phyloP scores from a whole-genome alignment of 2,329 filamentous ascomycete genomes.

The Ophiosphaerella herpotricha region DNA sequence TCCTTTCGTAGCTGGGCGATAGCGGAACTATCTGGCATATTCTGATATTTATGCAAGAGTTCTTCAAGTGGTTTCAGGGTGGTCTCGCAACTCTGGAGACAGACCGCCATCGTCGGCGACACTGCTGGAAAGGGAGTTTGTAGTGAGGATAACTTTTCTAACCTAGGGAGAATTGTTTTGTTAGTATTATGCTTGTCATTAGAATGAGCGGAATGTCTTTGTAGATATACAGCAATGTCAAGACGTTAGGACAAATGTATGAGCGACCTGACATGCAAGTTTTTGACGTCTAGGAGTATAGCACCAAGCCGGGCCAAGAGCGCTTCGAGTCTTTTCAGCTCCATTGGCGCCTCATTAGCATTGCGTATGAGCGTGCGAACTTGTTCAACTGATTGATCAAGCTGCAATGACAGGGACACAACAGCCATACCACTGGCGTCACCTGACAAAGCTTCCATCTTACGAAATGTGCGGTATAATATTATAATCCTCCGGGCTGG shows the following conservation, averaged over 20 bases:
- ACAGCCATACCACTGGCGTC: constrained; percentile 21
- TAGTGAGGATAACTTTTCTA: constrained; percentile 3
- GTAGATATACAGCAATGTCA: no score
- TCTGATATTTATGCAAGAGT: background rate
- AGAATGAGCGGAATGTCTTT: no score
- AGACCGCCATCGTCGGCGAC: constrained; percentile 10
- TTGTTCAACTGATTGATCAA: constrained; percentile 9
- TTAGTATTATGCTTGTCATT: no score
- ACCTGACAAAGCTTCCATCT: background rate
- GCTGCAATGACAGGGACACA: constrained; percentile 17
- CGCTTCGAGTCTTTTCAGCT: constrained; percentile 13
- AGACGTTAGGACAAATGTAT: no score
- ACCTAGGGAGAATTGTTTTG: no score
- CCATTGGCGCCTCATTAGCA: constrained; percentile 15
- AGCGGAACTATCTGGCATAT: background rate
- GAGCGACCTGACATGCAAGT: background rate
- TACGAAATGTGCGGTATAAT: no score
- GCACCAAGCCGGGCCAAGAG: constrained; percentile 7
- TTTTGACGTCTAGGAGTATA: constrained; percentile 8
- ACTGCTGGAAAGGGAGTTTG: constrained; percentile 8
- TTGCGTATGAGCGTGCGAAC: constrained; percentile 11
- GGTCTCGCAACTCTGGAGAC: constrained; percentile 13
- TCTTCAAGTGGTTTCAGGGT: constrained; percentile 7
- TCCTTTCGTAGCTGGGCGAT: constrained; percentile 5
- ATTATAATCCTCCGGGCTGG: no score